Conservation (phyloP, 2,329 filamentous ascomycete genomes). For the Sporothrix inflata region DNA sequence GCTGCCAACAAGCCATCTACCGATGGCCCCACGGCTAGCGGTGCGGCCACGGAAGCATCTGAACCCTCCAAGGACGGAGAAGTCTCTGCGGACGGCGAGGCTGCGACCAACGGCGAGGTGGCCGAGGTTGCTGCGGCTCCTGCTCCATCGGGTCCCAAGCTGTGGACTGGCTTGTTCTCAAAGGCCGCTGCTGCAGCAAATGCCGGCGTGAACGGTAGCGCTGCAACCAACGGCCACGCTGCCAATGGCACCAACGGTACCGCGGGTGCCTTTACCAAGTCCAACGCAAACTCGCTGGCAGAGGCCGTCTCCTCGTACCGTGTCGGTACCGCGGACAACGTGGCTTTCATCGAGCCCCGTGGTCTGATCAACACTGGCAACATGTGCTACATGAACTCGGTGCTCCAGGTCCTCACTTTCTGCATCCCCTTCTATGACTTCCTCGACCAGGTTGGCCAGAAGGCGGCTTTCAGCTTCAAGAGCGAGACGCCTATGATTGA, state of each 20-base stretch:
- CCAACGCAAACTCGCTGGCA: conserved; percentile 63
- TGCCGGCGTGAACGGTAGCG: conserved; percentile 37
- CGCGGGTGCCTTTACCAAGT: conserved; percentile 46
- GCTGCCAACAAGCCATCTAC: not conserved
- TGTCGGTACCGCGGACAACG: conserved; percentile 65
- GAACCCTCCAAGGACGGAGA: conserved; percentile 25
- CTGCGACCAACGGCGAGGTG: not conserved
- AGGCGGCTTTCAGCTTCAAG: conserved; percentile 88
- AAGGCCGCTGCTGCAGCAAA: conserved; percentile 37
- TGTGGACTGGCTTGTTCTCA: conserved; percentile 47
- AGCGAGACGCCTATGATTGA: conserved; percentile 92
- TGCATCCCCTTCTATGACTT: conserved; percentile 95
- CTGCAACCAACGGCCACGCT: conserved; percentile 32
- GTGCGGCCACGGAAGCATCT: conserved; percentile 18
- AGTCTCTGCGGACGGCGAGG: not conserved
- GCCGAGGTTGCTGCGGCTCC: conserved; percentile 32
- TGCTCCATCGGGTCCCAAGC: conserved; percentile 39
- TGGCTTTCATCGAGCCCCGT: conserved; percentile 86
- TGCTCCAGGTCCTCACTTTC: conserved; percentile 92
- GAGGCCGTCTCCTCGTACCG: conserved; percentile 77
- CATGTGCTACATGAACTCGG: conserved; percentile 99
- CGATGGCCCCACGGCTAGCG: not conserved
- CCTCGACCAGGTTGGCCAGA: conserved; percentile 81
- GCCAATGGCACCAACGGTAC: conserved; percentile 37
- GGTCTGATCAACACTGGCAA: conserved; percentile 97